Base-by-base conservation (phyloP, 2,329 filamentous ascomycete genomes). In the Fusarium setosum region DNA sequence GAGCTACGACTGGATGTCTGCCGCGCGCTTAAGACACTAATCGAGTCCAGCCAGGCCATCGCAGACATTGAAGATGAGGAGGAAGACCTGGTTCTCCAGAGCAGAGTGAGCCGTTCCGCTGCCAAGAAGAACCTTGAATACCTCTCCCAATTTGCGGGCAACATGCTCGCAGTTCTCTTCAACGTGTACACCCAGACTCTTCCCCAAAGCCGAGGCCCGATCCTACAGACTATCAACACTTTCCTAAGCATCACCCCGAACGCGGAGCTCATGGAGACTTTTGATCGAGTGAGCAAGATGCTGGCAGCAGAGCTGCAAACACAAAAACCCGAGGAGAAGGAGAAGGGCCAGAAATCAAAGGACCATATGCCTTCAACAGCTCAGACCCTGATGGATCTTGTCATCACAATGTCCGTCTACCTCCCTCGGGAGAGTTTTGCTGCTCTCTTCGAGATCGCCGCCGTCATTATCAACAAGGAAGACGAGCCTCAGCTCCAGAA, bases 101-200 rank as follows among this genome's bases (percentile, higher is more conserved):
- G 91, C 71, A 86, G 94, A 48, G 87, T 97, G 13, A 89, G 91
- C 5, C 94, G 91, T 75, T 86, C 83, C 5, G 84, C 89, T 35
- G 95, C 96, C 0, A 82, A 88, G 75, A 90, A 90, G 78, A 97
- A 97, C 74, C 81, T 98, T 35, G 82, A 88, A n/a, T 90, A 97
- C 75, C 83, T 99, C 12, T 89, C 92, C 15, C 82, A 83, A 1
- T 94, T 96, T 74, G 86, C 95, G 1, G 91, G 91, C 61, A 98
- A 98, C 72, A 87, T 99, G 79, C 87, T 99, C 38, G 94, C 96
- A 7, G 95, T 98, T 1, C 83, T 99, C n/a, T 98, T 99, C 84
- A 99, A 99, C 75, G 95, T 99, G 41, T 99, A 99, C 81, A 97
- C 92, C 66, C 92, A 97, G 77, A 99, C 96, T 1, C 84, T 99